phyloP scores from a whole-genome alignment of 768 basidiomycete species.

The Pholiota molesta region DNA sequence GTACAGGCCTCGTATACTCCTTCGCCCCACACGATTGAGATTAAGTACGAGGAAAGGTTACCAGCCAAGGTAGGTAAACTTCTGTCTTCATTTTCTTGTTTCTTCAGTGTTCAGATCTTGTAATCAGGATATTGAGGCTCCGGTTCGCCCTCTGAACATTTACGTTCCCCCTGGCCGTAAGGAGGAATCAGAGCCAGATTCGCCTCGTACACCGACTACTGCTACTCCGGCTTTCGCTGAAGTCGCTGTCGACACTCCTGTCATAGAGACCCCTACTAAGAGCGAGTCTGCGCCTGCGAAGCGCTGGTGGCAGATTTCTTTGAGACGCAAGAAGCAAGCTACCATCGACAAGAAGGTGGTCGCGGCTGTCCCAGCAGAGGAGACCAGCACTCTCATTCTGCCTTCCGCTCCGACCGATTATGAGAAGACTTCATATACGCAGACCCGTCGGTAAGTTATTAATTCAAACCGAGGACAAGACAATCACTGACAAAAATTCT shows the following conservation, averaged over 20 bases:
- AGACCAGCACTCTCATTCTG: conserved; percentile 19
- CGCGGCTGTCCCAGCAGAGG: not conserved
- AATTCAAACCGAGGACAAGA: conserved; percentile 12
- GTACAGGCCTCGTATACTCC: not conserved
- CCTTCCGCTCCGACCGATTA: conserved; percentile 25
- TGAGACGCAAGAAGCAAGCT: conserved; percentile 4
- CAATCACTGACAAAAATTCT: not conserved
- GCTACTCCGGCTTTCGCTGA: not conserved
- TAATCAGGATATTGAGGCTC: not conserved
- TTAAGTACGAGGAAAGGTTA: not conserved
- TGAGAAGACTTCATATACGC: conserved; percentile 25
- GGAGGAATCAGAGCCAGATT: not conserved
- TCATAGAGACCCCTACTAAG: not conserved
- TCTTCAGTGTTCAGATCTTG: not conserved
- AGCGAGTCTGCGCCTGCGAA: not conserved
- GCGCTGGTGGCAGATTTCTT: not conserved
- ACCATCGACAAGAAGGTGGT: conserved; percentile 2
- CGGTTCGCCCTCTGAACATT: not conserved
- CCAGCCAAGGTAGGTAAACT: not conserved
- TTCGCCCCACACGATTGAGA: not conserved
- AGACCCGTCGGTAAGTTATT: conserved; percentile 23
- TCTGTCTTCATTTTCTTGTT: not conserved
- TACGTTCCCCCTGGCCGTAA: conserved; percentile 5
- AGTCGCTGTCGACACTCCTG: not conserved
- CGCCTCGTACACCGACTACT: not conserved